Base-by-base conservation (phyloP, 2,329 filamentous ascomycete species). In the Trichophyton rubrum region DNA sequence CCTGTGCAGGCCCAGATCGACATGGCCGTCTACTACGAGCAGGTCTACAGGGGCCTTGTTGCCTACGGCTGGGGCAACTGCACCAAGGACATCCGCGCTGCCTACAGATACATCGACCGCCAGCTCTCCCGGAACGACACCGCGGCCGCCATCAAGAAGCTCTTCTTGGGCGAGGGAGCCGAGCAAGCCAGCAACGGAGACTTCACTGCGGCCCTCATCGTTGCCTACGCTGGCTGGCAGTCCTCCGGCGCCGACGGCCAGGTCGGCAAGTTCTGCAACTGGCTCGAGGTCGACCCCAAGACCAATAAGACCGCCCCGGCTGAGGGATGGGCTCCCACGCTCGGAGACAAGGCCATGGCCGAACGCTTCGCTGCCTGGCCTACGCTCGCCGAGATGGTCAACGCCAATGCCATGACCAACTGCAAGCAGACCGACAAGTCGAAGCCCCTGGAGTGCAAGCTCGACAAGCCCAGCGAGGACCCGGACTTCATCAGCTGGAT, bases 21-120 rank as follows among this genome's bases (percentile, higher is more conserved):
- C 61, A 79, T 80, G 75, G 75, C 73, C n/a, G 68, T 74, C 22
- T 82, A 80, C 65, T 81, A 73, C 59, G 78, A 81, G 22, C 76
- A 79, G 41, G 67, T 82, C 1, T 77, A 77, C 64, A 73, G 71
- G 9, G 78, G 77, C 2, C 72, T 82, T 69, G 71, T 75, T 3
- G 73, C 71, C 4, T 79, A 80, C 60, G 81, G 79, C 61, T 73
- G 75, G 40, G 70, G 70, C 2, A 80, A 80, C 66, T 82, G 80
- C 68, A 75, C 77, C 11, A 70, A 71, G 11, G 79, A 82, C 61
- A 72, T 80, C 57, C 72, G 78, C 15, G 76, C 77, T 3, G 78
- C 77, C 2, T 70, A 80, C 41, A 63, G 69, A 27, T 79, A 79
- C 63, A 78, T 82, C 51, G 80, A 82, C 64, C 66, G 67, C 8